Base-by-base conservation (phyloP, 345 rosid genomes). In the Brassica napus region DNA sequence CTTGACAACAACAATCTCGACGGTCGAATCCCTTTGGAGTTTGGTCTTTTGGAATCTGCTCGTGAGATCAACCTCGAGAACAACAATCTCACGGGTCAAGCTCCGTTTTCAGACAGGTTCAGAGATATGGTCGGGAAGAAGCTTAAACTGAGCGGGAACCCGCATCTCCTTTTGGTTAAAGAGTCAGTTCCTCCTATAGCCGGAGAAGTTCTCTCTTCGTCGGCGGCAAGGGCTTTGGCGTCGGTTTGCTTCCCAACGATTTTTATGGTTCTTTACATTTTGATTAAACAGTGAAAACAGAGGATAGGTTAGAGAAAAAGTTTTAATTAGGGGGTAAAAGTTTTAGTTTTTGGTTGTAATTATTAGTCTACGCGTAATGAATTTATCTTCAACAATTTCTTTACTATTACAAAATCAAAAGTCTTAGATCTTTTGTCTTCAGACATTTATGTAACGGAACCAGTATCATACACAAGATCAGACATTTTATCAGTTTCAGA, bases 41-140 rank as follows among this genome's bases (percentile, higher is more conserved):
- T 91, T 18, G 89, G 85, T 6, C 26, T 60, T 47, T 32, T 87
- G 72, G 84, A 86, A 2, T 83, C 69, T 61, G 82, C 49, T 0
- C 63, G 67, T 4, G 92, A 89, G 78, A 87, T 89, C 79, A 87
- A 89, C 74, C 78, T 89, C 79, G 90, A 89, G 83, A 88, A 89
- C 83, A 91, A 89, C 71, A 91, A 85, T 72, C 63, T 91, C 71
- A 88, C 84, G 28, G 93, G 93, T 3, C 82, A 81, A 69, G 58
- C 84, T 44, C 91, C 89, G 0, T 89, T 89, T 69, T 61, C 88
- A 28, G 86, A 80, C 1, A 54, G 81, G 8, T 87, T 90, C 63
- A 77, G 84, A 28, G 76, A 85, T 0, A 84, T 62, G 65, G 34
- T 83, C 28, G 89, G 92, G 14, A 62, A 67, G 21, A 91, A 88